These are phyloP conservation scores for Cercospora sp. DNA, from an alignment of 2,329 filamentous ascomycete genomes.

Conservation along the genomic window DNA sequence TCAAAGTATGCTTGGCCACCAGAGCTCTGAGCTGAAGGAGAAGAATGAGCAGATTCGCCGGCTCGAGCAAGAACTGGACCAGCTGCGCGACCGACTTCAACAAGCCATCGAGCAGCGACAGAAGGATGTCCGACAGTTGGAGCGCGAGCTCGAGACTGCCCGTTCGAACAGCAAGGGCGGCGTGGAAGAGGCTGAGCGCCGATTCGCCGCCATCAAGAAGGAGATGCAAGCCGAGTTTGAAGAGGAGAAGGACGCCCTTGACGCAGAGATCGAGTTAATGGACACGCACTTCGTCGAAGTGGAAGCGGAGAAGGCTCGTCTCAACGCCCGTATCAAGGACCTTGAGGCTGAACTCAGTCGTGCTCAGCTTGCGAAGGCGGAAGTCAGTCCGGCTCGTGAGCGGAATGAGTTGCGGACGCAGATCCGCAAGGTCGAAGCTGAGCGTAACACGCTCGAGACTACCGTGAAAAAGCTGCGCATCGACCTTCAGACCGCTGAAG, in stretches of 20 bases:
- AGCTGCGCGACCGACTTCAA: constrained; percentile 43
- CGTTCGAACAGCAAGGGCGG: constrained; percentile 28
- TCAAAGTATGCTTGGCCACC: constrained; percentile 34
- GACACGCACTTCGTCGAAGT: constrained; percentile 47
- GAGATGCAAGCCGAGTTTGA: constrained; percentile 45
- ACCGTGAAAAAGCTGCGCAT: constrained; percentile 40
- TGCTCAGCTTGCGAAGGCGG: constrained; percentile 42
- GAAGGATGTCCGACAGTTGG: constrained; percentile 43
- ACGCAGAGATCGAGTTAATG: constrained; percentile 56
- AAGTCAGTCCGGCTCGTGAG: constrained; percentile 39
- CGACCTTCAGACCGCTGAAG: constrained; percentile 38
- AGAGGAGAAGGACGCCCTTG: constrained; percentile 50
- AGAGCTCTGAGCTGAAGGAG: constrained; percentile 29
- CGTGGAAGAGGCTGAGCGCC: constrained; percentile 30
- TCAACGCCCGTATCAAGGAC: constrained; percentile 58
- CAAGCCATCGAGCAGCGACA: constrained; percentile 34
- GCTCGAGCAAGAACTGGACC: constrained; percentile 45
- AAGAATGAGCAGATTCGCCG: constrained; percentile 37
- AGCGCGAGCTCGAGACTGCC: constrained; percentile 44
- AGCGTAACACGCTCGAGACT: constrained; percentile 37
- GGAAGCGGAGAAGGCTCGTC: constrained; percentile 53
- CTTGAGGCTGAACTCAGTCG: constrained; percentile 40
- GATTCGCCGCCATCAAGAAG: constrained; percentile 55
- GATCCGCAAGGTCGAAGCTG: constrained; percentile 35
- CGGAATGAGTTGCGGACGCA: constrained; percentile 38